These are phyloP conservation scores for Lotmaria passim DNA, from an alignment of 208 protist species.

Conservation along the genomic window DNA sequence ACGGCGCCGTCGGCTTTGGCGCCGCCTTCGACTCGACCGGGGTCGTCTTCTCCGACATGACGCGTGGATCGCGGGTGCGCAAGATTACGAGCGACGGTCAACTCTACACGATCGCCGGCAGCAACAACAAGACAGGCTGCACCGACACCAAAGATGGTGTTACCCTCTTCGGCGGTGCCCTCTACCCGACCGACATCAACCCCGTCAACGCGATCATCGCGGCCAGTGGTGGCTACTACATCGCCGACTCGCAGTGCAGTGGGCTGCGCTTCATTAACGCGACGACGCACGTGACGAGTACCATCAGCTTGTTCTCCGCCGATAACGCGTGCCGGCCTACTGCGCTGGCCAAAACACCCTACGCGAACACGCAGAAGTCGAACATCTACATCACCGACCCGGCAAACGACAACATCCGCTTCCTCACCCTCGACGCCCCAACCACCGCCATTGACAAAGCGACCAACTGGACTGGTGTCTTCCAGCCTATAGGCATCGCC, in stretches of 20 bases:
- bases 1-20: conserved; percentile 33
- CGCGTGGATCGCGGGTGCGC: conserved; percentile 52
- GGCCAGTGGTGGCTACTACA: conserved; percentile 27
- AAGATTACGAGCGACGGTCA: conserved; percentile 28
- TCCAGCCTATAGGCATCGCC: conserved; percentile 16
- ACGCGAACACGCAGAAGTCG: conserved; percentile 14
- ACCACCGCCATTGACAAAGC: conserved; percentile 9
- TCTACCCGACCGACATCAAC: too few relatives aligned
- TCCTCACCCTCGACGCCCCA: conserved; percentile 15
- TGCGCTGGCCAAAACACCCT: conserved; percentile 15
- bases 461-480: too few relatives aligned
- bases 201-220: conserved; percentile 33
- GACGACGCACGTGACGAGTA: conserved; percentile 33
- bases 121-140: conserved; percentile 25
- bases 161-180: conserved; percentile 41
- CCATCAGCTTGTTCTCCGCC: conserved; percentile 15
- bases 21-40: conserved; percentile 10
- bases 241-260: conserved; percentile 72
- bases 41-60: conserved; percentile 67
- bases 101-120: conserved; percentile 59
- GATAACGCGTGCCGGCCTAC: not conserved
- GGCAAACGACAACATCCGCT: conserved; percentile 16
- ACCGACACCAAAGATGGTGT: conserved; percentile 28
- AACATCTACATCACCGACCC: conserved; percentile 23
- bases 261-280: conserved; percentile 47